Conservation (phyloP, 805 yeast genomes). For the Candida endomychidarum region DNA sequence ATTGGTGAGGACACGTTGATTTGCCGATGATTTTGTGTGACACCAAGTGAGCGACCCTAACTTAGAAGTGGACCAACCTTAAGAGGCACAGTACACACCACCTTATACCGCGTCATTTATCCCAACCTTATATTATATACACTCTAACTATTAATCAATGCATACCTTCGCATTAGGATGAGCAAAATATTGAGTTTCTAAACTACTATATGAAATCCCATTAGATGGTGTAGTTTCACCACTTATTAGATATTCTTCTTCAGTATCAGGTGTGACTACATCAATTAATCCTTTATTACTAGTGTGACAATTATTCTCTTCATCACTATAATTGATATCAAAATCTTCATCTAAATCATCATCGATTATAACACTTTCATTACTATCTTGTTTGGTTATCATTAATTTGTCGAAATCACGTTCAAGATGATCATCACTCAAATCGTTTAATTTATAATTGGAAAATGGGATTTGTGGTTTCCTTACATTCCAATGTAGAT, state of each 20-base stretch:
- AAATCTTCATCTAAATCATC: conserved; percentile 29
- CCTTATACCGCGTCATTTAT: no score
- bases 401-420: conserved; percentile 10
- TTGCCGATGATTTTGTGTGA: neutral
- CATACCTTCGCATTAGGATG: conserved; percentile 43
- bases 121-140: no score
- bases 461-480: conserved; percentile 80
- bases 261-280: conserved; percentile 19
- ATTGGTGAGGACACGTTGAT: neutral
- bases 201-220: conserved; percentile 17
- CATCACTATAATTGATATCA: conserved; percentile 39
- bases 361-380: conserved; percentile 15
- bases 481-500: conserved; percentile 91
- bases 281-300: conserved; percentile 5
- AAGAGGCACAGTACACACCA: no score
- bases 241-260: conserved; percentile 29
- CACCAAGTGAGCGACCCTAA: no score
- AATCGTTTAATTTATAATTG: conserved; percentile 15
- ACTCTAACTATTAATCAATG: no score
- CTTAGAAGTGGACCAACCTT: no score
- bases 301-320: conserved; percentile 13
- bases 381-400: conserved; percentile 4
- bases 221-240: conserved; percentile 31
- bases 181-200: conserved; percentile 42
- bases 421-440: conserved; percentile 15